Evolutionary conservation across 163 green algal genomes (phyloP).

Genomic region (Coccomyxa subellipsoidea): DNA sequence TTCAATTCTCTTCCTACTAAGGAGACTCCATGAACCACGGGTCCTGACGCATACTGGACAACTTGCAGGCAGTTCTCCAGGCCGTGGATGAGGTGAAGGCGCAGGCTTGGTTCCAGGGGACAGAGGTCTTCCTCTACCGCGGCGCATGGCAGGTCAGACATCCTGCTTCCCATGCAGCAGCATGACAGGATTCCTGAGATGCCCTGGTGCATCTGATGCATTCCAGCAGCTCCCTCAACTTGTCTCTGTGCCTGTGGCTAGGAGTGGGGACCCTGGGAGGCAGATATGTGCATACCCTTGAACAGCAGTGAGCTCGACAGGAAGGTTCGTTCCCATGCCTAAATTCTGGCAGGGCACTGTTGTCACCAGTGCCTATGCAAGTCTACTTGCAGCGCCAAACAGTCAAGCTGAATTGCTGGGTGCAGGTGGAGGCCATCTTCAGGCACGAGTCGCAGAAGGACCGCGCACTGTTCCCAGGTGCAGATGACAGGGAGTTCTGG

Average conservation of each 20-base stretch:
- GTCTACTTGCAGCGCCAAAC: too few species aligned
- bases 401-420: too few species aligned
- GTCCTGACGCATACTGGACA: neutral
- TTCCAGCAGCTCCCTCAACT: neutral
- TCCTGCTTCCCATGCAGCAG: neutral
- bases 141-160: conserved; percentile 24
- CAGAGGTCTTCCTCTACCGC: conserved; percentile 23
- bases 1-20: too few species aligned
- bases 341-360: too few species aligned
- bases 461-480: conserved; percentile 28
- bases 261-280: conserved; percentile 34
- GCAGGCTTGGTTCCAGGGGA: conserved; percentile 11
- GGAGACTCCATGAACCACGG: too few species aligned
- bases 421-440: neutral
- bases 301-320: neutral
- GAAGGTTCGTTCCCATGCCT: neutral
- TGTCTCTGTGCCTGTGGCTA: neutral
- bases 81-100: conserved; percentile 17
- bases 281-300: conserved; percentile 30
- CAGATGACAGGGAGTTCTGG: conserved; percentile 36
- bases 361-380: too few species aligned
- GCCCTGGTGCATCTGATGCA: too few species aligned
- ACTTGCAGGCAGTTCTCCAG: conserved; percentile 19
- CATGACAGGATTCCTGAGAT: too few species aligned
- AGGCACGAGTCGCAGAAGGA: conserved; percentile 27